Conservation (phyloP, 1,284 basidiomycete genomes). For the Ganoderma resinaceum region DNA sequence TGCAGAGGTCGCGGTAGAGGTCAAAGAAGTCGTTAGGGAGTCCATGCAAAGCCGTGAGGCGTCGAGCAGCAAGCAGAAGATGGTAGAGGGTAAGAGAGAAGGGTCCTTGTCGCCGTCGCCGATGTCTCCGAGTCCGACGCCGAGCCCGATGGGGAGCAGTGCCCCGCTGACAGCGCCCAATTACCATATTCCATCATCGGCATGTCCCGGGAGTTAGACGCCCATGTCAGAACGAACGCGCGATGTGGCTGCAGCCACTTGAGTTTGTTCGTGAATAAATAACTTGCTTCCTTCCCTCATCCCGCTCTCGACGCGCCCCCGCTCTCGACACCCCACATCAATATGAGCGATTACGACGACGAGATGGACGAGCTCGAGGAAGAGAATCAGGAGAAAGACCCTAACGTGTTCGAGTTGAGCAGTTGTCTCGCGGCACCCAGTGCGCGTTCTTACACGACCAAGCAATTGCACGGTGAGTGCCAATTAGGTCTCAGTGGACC, state of each 20-base stretch:
- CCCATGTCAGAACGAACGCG: not conserved
- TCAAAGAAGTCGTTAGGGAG: constrained; percentile 11
- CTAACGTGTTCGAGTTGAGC: constrained; percentile 54
- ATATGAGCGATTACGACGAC: constrained; percentile 21
- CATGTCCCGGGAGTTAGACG: not conserved
- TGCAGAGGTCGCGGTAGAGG: constrained; percentile 17
- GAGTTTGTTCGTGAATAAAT: not conserved
- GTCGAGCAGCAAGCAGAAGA: not conserved
- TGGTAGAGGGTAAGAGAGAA: constrained; percentile 3
- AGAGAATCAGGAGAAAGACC: constrained; percentile 46
- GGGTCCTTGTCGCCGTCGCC: not conserved
- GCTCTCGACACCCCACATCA: not conserved
- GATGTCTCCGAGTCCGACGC: not conserved
- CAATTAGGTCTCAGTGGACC: not conserved
- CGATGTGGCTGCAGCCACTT: not conserved
- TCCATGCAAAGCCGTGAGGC: constrained; percentile 30
- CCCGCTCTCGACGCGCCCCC: not conserved
- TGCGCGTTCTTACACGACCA: constrained; percentile 49
- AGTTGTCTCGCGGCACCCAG: constrained; percentile 49
- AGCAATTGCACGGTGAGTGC: constrained; percentile 60
- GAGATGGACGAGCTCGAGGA: constrained; percentile 57
- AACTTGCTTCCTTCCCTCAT: not conserved
- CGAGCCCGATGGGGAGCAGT: not conserved
- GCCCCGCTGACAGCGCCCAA: not conserved
- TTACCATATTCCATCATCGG: not conserved